Percentiles rank a stretch among this genome's conserved stretches.
phyloP scores from a whole-genome alignment of 495 filamentous ascomycete species.

The Lepidopterella palustris region DNA sequence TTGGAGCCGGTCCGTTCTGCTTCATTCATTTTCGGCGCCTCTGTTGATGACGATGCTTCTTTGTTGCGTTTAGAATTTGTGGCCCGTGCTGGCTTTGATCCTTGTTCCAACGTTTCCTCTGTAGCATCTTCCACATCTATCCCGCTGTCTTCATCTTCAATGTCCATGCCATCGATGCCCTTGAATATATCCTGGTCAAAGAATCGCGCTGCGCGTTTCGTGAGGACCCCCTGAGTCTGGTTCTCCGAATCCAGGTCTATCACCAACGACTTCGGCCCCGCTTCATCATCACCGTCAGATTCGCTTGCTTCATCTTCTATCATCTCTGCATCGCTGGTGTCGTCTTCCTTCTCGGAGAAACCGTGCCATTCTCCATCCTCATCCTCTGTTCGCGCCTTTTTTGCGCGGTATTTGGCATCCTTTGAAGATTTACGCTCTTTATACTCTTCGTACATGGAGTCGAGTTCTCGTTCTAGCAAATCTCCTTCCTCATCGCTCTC shows the following conservation, averaged over 20 bases:
- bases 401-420: slow-evolving; percentile 82
- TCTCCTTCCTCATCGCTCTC: slow-evolving; percentile 75
- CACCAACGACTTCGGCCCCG: slow-evolving; percentile 37
- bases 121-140: slow-evolving; percentile 43
- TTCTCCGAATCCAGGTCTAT: slow-evolving; percentile 46
- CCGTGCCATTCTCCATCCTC: slow-evolving; percentile 88
- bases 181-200: slow-evolving; percentile 96
- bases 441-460: slow-evolving; percentile 79
- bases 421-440: slow-evolving; percentile 67
- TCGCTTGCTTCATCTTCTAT: slow-evolving; percentile 47
- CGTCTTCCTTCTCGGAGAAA: slow-evolving; percentile 60
- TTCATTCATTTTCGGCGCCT: slow-evolving; percentile 6
- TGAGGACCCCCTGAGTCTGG: slow-evolving; percentile 49
- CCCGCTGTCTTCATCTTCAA: slow-evolving; percentile 46
- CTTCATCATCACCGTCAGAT: slow-evolving; percentile 50
- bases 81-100: neutral
- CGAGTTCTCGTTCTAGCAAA: slow-evolving; percentile 72
- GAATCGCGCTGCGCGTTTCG: slow-evolving; percentile 77
- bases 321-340: slow-evolving; percentile 35
- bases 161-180: slow-evolving; percentile 57
- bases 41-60: too few relatives aligned
- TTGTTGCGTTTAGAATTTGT: too few relatives aligned
- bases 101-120: slow-evolving; percentile 1
- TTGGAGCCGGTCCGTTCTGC: neutral
- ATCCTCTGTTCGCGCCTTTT: slow-evolving; percentile 75